Percentiles rank a stretch among this genome's conserved stretches.
phyloP scores from a whole-genome alignment of 2,329 filamentous ascomycete genomes.

The Xylariaceae sp. region DNA sequence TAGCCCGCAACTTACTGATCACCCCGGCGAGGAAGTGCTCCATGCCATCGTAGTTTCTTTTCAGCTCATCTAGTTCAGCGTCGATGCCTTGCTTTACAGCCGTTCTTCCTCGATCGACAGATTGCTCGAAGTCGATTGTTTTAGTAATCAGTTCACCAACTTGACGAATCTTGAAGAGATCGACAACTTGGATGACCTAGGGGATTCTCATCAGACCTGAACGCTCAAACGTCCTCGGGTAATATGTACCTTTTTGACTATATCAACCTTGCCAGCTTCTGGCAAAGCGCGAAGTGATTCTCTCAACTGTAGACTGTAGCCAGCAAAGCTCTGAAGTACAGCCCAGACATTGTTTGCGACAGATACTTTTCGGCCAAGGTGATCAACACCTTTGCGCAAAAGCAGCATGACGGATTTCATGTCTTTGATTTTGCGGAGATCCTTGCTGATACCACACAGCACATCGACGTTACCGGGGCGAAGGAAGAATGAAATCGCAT shows the following conservation, averaged over 20 bases:
- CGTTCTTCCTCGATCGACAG: constrained; percentile 63
- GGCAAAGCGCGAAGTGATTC: constrained; percentile 56
- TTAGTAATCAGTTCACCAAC: constrained; percentile 67
- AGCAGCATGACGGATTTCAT: constrained; percentile 63
- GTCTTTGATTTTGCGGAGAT: constrained; percentile 68
- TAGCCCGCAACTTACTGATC: constrained; percentile 55
- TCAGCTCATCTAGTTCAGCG: constrained; percentile 68
- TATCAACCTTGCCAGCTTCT: constrained; percentile 46
- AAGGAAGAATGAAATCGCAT: constrained; percentile 61
- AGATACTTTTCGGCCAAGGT: constrained; percentile 41
- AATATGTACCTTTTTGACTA: constrained; percentile 41
- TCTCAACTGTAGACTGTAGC: constrained; percentile 63
- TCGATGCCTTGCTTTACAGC: constrained; percentile 70
- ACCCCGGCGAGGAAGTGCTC: constrained; percentile 66
- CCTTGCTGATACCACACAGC: constrained; percentile 52
- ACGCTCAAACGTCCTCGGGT: too few species aligned
- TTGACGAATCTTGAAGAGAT: constrained; percentile 48
- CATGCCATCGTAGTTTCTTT: constrained; percentile 71
- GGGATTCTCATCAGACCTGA: neutral
- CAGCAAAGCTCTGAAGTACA: constrained; percentile 65
- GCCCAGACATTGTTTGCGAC: constrained; percentile 67
- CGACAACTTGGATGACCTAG: constrained; percentile 44
- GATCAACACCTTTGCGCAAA: constrained; percentile 71
- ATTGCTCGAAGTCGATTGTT: constrained; percentile 75
- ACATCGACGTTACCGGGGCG: constrained; percentile 59